A percentile compares a stretch with the other conserved stretches of the same genome.
Conservation (phyloP, 768 basidiomycete genomes). For the Rhizopogon vesiculosus region DNA sequence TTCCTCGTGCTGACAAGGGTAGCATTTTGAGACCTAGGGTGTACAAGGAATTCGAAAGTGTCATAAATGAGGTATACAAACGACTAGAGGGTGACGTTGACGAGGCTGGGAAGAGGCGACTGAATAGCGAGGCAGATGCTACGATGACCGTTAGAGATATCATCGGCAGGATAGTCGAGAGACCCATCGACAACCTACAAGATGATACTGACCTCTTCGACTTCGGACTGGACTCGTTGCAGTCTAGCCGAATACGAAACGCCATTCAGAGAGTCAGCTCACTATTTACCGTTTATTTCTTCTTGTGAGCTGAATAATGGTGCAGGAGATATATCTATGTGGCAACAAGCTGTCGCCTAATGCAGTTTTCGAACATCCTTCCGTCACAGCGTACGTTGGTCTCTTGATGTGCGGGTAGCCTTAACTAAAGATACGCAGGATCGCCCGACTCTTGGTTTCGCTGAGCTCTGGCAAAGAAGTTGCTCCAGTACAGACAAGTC, state of each 20-base stretch:
- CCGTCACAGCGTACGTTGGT: conserved; percentile 29
- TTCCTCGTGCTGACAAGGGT: conserved; percentile 50
- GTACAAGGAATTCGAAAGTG: conserved; percentile 44
- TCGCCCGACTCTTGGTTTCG: conserved; percentile 36
- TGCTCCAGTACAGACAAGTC: conserved; percentile 13
- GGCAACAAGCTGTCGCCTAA: conserved; percentile 19
- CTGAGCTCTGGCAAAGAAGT: conserved; percentile 27
- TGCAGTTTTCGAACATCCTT: conserved; percentile 49
- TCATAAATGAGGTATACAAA: conserved; percentile 37
- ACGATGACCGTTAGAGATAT: conserved; percentile 8
- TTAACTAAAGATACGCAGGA: conserved; percentile 14
- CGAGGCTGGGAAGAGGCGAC: conserved; percentile 13
- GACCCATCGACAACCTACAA: conserved; percentile 9
- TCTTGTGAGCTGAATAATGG: conserved; percentile 19
- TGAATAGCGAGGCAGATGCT: conserved; percentile 10
- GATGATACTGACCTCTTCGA: conserved; percentile 37
- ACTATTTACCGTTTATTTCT: conserved; percentile 20
- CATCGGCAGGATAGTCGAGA: conserved; percentile 18
- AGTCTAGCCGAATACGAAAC: conserved; percentile 49
- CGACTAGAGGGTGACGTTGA: conserved; percentile 38
- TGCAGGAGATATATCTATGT: conserved; percentile 27
- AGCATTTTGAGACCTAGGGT: conserved; percentile 44
- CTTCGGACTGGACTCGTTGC: conserved; percentile 51
- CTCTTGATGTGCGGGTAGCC: background rate
- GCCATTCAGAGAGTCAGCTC: conserved; percentile 33